phyloP scores from a whole-genome alignment of 2,329 filamentous ascomycete genomes.

The Aspergillus nomiae region DNA sequence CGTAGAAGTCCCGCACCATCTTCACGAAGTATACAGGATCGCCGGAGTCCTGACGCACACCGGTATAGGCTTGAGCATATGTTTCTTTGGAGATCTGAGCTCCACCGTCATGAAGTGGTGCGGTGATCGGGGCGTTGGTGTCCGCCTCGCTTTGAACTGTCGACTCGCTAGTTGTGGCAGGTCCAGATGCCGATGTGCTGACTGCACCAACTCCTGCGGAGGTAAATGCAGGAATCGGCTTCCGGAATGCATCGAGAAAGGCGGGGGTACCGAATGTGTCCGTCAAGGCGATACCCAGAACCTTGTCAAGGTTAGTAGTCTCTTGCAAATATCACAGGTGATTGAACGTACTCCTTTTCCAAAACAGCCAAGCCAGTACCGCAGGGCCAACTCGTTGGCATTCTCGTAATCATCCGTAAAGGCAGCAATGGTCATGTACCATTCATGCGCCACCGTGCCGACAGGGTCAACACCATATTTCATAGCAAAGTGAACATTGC shows the following conservation, averaged over 20 bases:
- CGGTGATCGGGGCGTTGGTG: conserved; percentile 47
- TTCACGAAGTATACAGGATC: conserved; percentile 80
- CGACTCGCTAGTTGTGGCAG: conserved; percentile 47
- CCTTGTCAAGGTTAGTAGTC: conserved; percentile 38
- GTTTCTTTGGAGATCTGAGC: conserved; percentile 54
- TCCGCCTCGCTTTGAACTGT: conserved; percentile 39
- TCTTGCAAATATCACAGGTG: background rate
- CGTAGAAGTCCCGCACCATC: conserved; percentile 79
- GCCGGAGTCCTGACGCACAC: conserved; percentile 87
- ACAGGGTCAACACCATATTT: conserved; percentile 81
- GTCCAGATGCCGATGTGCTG: conserved; percentile 42
- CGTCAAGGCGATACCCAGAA: conserved; percentile 85
- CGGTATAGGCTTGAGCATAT: conserved; percentile 80
- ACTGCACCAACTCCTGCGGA: conserved; percentile 43
- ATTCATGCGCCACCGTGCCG: conserved; percentile 93
- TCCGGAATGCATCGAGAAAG: conserved; percentile 82
- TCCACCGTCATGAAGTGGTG: conserved; percentile 39
- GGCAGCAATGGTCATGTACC: conserved; percentile 98
- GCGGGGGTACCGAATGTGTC: conserved; percentile 94
- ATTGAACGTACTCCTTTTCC: conserved; percentile 64
- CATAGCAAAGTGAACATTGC: conserved; percentile 97
- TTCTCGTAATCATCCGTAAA: conserved; percentile 81
- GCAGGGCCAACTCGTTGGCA: conserved; percentile 80
- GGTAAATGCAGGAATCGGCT: conserved; percentile 57
- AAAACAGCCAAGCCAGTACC: conserved; percentile 90